Conservation (phyloP, 2,329 filamentous ascomycete genomes). For the Phialemoniopsis sp. region DNA sequence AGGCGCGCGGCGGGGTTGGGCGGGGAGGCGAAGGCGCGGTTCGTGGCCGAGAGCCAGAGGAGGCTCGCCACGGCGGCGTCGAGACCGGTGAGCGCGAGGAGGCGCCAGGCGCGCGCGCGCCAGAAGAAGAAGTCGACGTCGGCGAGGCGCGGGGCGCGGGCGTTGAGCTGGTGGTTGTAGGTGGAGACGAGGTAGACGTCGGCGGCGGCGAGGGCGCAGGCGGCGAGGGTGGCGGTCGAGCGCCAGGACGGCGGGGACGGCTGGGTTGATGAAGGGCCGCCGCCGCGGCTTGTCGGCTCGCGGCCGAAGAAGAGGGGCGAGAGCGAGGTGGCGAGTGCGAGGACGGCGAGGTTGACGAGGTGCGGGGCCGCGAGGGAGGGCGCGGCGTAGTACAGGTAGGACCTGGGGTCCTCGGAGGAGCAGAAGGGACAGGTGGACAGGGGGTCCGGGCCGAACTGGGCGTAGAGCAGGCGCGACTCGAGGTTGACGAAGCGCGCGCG, state of each 20-base stretch:
- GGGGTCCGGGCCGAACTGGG: slow-evolving; percentile 74
- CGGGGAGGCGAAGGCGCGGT: slow-evolving; percentile 68
- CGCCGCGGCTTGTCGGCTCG: slow-evolving; percentile 24
- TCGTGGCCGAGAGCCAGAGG: slow-evolving; percentile 75
- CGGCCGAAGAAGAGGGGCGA: slow-evolving; percentile 53
- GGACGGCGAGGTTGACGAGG: slow-evolving; percentile 66
- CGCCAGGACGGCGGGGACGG: too few species aligned
- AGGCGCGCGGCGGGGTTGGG: slow-evolving; percentile 62
- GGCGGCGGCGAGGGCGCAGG: slow-evolving; percentile 49
- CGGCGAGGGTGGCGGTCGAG: slow-evolving; percentile 60
- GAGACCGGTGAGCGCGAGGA: slow-evolving; percentile 57
- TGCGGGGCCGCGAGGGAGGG: slow-evolving; percentile 74
- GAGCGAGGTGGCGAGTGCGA: slow-evolving; percentile 69
- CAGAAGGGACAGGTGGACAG: slow-evolving; percentile 81
- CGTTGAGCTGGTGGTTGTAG: slow-evolving; percentile 64
- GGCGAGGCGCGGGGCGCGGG: slow-evolving; percentile 52
- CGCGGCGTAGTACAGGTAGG: slow-evolving; percentile 78
- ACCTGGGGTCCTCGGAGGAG: slow-evolving; percentile 60
- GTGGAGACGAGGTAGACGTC: slow-evolving; percentile 64
- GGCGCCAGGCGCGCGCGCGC: slow-evolving; percentile 60
- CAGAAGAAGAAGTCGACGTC: slow-evolving; percentile 72
- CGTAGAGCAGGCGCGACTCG: slow-evolving; percentile 74
- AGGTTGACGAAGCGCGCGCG: slow-evolving; percentile 64
- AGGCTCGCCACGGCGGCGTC: slow-evolving; percentile 61
- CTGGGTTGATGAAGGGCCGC: slow-evolving; percentile 2